phyloP scores from a whole-genome alignment of 768 basidiomycete genomes.

The Lyophyllum decastes region DNA sequence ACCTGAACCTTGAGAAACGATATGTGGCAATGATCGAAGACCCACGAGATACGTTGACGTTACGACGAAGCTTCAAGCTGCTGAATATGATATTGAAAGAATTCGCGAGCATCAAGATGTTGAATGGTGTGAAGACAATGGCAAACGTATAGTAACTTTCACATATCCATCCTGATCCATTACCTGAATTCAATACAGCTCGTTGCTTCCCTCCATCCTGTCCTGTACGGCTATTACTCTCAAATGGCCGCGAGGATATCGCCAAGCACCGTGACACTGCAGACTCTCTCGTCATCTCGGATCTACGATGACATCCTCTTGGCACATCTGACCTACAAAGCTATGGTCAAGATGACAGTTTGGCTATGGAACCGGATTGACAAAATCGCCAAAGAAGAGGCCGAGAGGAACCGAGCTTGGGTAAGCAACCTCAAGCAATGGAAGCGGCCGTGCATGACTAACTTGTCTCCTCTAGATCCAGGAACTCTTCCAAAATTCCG shows the following conservation, averaged over 20 bases:
- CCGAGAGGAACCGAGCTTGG: constrained; percentile 50
- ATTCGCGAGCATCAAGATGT: constrained; percentile 69
- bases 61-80: constrained; percentile 64
- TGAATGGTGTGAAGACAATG: constrained; percentile 67
- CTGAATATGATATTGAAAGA: constrained; percentile 72
- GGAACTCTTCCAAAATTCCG: constrained; percentile 61
- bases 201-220: constrained; percentile 49
- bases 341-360: constrained; percentile 63
- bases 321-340: constrained; percentile 76
- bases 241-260: constrained; percentile 46
- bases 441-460: constrained; percentile 2
- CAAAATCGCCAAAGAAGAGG: constrained; percentile 43
- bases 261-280: constrained; percentile 34
- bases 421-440: constrained; percentile 33
- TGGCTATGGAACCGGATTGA: constrained; percentile 70
- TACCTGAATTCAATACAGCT: constrained; percentile 34
- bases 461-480: constrained; percentile 45
- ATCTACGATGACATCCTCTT: constrained; percentile 45
- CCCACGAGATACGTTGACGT: constrained; percentile 42
- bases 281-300: constrained; percentile 44
- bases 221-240: constrained; percentile 65
- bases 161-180: neutral
- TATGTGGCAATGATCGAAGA: constrained; percentile 44
- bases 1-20: constrained; percentile 51
- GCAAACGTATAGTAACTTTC: constrained; percentile 42